Evolutionary conservation across 1,284 basidiomycete species (phyloP), one percentile per base, ranked within the genome.

Genomic region (Pyrrhoderma noxium): DNA sequence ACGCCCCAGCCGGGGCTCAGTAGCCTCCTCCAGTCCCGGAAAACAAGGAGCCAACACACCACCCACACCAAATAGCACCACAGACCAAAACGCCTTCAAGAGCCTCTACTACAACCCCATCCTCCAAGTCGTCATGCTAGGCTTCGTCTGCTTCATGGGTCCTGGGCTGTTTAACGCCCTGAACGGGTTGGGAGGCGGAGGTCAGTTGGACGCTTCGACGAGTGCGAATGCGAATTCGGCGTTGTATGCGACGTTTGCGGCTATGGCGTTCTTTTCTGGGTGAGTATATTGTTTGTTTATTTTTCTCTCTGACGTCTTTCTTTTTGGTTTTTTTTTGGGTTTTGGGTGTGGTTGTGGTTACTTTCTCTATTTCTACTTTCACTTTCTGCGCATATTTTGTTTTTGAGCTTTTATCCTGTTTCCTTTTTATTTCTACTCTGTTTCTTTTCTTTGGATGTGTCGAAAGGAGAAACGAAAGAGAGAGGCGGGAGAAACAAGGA

Each of bases 141-240:
- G 63, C 2, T 61, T 68, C 46, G 62, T 66, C 9, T 67, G 65
- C 58, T 69, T 69, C 56, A 65, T 66, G 59, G 63, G 65, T 35
- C 60, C 60, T 8, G 60, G 60, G 3, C 44, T 64, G 36, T 64
- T 61, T 56, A 64, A 64, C 49, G 60, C 63, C 1, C 54, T 64
- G 16, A 62, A 60, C 46, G 60, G 64, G 25, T 60, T 65, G n/a
- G 65, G 65, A n/a, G 61, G 59, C 39, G 63, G 62, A 25, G 65
- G 65, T 18, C 62, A 64, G 51, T 56, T 64, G 36, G 63, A 64
- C 46, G 47, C 58, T 13, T 58, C 45, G 16, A 60, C 61, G 8
- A 56, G 56, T n/a, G 64, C 63, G 40, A 66, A 66, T 43, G 61
- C 59, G 11, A 63, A 62, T 39, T 48, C 57, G 4, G 60, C 62